These are phyloP conservation scores for Aspergillus mulundensis DNA, from an alignment of 495 filamentous ascomycete species.

Conservation along the genomic window DNA sequence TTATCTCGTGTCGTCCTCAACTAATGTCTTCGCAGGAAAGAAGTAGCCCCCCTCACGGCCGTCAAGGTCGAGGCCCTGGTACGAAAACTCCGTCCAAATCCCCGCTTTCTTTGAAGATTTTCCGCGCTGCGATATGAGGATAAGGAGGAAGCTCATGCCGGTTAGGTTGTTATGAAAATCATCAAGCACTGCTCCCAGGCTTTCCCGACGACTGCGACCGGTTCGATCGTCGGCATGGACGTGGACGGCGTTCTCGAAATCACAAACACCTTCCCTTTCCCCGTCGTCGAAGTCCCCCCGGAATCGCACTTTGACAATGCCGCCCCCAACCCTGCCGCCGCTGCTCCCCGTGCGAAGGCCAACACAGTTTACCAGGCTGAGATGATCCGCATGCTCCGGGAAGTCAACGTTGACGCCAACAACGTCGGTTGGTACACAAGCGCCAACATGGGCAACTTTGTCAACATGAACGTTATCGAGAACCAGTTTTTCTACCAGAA, in stretches of 20 bases:
- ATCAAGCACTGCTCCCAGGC: constrained; percentile 84
- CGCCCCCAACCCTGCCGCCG: constrained; percentile 72
- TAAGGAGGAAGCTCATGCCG: constrained; percentile 1
- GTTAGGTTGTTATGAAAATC: constrained; percentile 91
- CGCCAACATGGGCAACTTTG: constrained; percentile 97
- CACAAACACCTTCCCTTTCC: constrained; percentile 95
- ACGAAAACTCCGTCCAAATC: constrained; percentile 35
- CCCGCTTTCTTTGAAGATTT: constrained; percentile 23
- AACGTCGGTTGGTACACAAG: constrained; percentile 98
- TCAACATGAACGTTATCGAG: constrained; percentile 92
- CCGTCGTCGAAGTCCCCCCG: constrained; percentile 69
- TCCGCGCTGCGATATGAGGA: constrained; percentile 2
- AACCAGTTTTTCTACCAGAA: constrained; percentile 98
- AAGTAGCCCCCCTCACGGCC: constrained; percentile 62
- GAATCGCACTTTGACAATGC: constrained; percentile 78
- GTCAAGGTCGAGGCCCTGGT: constrained; percentile 85
- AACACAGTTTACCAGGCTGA: constrained; percentile 88
- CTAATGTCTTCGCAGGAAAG: constrained; percentile 40
- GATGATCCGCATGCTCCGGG: constrained; percentile 93
- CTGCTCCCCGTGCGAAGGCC: constrained; percentile 85
- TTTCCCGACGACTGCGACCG: constrained; percentile 87
- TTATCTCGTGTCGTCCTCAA: background rate
- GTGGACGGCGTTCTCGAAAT: constrained; percentile 76
- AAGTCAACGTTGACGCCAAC: constrained; percentile 98
- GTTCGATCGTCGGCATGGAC: constrained; percentile 91